Evolutionary conservation across 75 land plant species (phyloP), one percentile per base, ranked within the genome.

Genomic region (Pinus albicaulis): DNA sequence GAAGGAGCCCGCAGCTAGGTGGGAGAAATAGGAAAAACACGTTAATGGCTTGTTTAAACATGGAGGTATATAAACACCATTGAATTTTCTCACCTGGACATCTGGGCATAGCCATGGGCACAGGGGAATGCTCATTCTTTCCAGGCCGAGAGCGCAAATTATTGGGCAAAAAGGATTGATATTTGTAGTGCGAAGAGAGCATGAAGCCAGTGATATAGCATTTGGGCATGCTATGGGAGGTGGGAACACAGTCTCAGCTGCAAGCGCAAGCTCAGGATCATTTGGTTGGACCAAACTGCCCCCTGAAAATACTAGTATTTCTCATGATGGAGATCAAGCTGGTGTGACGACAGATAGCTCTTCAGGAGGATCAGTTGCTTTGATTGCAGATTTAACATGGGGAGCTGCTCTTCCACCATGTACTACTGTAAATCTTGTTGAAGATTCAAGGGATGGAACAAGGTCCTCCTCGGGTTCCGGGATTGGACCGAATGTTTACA

Each of bases 61-160:
- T 28, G 31, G 0, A 28, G 31, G 31, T 28, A 28, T 28, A 28
- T 28, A 28, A 28, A 28, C 31, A 28, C 31, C 31, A 1, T 1
- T 28, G 31, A 28, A 28, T 28, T 28, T 28, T 28, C 31, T 28
- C 31, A 1, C 31, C 0, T 1, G 31, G 31, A 0, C 31, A 1
- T 28, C 31, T 28, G 31, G 31, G 1, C 28, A 73, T 10, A 57
- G 72, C 4, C 23, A 72, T 26, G 86, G 89, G 13, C 88, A 84
- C n/a, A 89, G 90, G 20, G 95, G 98, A 52, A 93, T 96, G 97
- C 85, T 96, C 79, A 88, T 91, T 41, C 85, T 96, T 12, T 86
- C 99, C 10, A 72, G 95, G 75, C 77, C 86, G 17, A 74, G 83
- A 72, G 65, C 84, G 38, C 41, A 71, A 22, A 73, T 63, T 55